Conservation (phyloP, 2,329 filamentous ascomycete genomes). For the Zasmidium angulare region DNA sequence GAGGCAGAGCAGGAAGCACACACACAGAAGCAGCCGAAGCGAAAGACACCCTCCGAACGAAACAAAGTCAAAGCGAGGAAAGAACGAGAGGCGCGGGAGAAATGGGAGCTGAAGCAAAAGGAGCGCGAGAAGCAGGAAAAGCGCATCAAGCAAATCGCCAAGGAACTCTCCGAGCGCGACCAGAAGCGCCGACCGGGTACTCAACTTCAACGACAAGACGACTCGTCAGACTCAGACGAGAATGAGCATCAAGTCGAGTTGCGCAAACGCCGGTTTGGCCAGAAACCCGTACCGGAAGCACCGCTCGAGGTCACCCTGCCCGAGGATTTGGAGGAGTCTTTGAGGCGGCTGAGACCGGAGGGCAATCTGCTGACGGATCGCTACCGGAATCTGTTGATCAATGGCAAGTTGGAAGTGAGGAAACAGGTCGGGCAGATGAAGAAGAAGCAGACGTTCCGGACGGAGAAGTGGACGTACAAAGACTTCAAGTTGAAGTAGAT, state of each 20-base stretch:
- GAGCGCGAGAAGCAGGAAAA: slow-evolving; percentile 70
- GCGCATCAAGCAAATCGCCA: slow-evolving; percentile 68
- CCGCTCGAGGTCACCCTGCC: slow-evolving; percentile 51
- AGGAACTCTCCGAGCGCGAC: slow-evolving; percentile 63
- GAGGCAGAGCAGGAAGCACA: slow-evolving; percentile 63
- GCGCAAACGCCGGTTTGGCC: slow-evolving; percentile 70
- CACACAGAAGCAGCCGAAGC: slow-evolving; percentile 68
- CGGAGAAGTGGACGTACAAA: slow-evolving; percentile 98
- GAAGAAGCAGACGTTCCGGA: slow-evolving; percentile 76
- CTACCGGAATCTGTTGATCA: slow-evolving; percentile 82
- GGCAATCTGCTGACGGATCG: slow-evolving; percentile 93
- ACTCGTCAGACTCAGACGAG: slow-evolving; percentile 23
- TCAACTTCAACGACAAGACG: slow-evolving; percentile 7
- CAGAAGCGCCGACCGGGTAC: slow-evolving; percentile 29
- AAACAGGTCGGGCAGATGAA: slow-evolving; percentile 77
- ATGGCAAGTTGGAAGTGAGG: slow-evolving; percentile 84
- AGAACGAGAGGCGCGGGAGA: slow-evolving; percentile 74
- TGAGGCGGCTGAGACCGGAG: slow-evolving; percentile 70
- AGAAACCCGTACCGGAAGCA: slow-evolving; percentile 71
- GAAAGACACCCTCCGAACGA: slow-evolving; percentile 82
- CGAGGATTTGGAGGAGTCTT: slow-evolving; percentile 52
- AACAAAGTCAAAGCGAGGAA: slow-evolving; percentile 89
- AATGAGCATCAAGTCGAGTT: slow-evolving; percentile 46
- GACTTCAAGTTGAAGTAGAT: slow-evolving; percentile 66
- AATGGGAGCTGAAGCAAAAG: slow-evolving; percentile 74